phyloP scores from a whole-genome alignment of 768 basidiomycete genomes.

The Termitomyces bulborhizus region DNA sequence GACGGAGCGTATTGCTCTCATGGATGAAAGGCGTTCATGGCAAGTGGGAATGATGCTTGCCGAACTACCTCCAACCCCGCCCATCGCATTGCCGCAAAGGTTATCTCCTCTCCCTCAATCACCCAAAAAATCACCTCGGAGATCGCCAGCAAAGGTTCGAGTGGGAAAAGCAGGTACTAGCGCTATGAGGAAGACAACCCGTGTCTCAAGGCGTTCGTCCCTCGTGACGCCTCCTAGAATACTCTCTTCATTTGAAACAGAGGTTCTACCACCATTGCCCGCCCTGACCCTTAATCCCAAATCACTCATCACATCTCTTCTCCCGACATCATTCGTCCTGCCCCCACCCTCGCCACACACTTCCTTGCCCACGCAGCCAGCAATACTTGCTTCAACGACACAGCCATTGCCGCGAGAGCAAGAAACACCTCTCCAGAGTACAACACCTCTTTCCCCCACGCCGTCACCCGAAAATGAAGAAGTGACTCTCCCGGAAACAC shows the following conservation, averaged over 20 bases:
- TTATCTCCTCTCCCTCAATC: not conserved
- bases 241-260: conserved; percentile 34
- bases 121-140: conserved; percentile 27
- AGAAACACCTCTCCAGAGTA: conserved; percentile 9
- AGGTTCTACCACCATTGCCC: conserved; percentile 30
- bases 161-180: conserved; percentile 40
- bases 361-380: conserved; percentile 48
- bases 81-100: conserved; percentile 5
- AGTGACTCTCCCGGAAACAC: conserved; percentile 22
- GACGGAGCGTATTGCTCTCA: conserved; percentile 54
- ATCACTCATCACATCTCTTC: conserved; percentile 38
- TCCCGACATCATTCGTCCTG: conserved; percentile 68
- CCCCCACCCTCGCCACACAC: conserved; percentile 74
- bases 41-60: conserved; percentile 56
- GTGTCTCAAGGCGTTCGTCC: conserved; percentile 44
- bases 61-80: conserved; percentile 45
- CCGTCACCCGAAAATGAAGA: conserved; percentile 13
- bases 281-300: conserved; percentile 31
- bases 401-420: conserved; percentile 14
- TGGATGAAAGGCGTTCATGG: conserved; percentile 75
- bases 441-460: conserved; percentile 8
- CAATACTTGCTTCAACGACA: conserved; percentile 23
- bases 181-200: conserved; percentile 34
- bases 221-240: conserved; percentile 28
- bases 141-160: conserved; percentile 38